Base-by-base conservation (phyloP, 1,284 basidiomycete species). In the Pseudozyma sp. region DNA sequence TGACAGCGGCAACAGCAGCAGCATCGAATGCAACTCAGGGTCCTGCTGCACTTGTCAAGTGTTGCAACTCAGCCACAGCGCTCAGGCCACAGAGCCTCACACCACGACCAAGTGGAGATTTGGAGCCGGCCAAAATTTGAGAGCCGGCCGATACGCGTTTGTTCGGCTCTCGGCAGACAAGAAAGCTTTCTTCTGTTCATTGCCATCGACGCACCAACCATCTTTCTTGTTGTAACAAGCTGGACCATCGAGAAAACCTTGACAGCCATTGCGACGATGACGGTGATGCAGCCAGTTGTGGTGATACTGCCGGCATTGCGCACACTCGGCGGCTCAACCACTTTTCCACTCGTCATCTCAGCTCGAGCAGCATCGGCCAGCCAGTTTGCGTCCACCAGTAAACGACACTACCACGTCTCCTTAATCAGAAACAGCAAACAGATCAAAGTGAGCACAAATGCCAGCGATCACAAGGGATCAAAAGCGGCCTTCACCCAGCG, bases 401-500 rank as follows among this genome's bases (percentile, higher is more conserved):
- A 16, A 5, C 60, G 60, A 11, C 10, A 19, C 40, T 48, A 54
- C 5, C 55, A 56, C 29, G 51, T 40, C 33, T 63, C 67, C 1
- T 11, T 34, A 2, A 4, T 24, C 9, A 46, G 48, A 33, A 46
- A 39, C 39, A 52, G 48, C 30, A 48, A 47, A 31, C 54, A 63
- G 13, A 34, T 39, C 31, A 63, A 54, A 10, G 9, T 47, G 3
- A 52, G 17, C 35, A 31, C 55, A 17, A 46, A 43, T 5, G 24
- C 24, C 24, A 24, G 24, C 24, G 17, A 60, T 29, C 59, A 58
- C 40, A 66, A 66, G 44, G 52, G 56, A 4, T 70, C 72, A 5
- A 56, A 55, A 31, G 64, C 67, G 14, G 72, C 72, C 9, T 75
- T 75, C 46, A 31, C 44, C 1, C 72, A 75, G 42, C 63, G 72